These are phyloP conservation scores for Penicillium daleae DNA, from an alignment of 495 filamentous ascomycete genomes.

Conservation along the genomic window DNA sequence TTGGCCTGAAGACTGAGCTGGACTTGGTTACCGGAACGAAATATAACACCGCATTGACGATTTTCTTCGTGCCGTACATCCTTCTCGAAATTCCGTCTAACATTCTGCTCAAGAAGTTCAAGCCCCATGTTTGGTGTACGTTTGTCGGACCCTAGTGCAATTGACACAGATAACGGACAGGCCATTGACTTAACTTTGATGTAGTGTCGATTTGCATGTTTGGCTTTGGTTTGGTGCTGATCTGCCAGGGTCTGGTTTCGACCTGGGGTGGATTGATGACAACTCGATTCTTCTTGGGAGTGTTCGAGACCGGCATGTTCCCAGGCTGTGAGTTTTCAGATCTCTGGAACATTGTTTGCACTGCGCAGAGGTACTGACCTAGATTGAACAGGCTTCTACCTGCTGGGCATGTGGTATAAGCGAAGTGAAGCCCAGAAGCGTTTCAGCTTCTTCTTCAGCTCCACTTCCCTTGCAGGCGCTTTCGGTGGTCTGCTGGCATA, in stretches of 20 bases:
- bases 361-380: neutral
- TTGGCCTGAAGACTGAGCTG: slow-evolving; percentile 67
- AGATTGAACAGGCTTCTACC: slow-evolving; percentile 64
- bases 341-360: neutral
- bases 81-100: slow-evolving; percentile 89
- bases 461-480: slow-evolving; percentile 80
- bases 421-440: slow-evolving; percentile 84
- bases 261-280: slow-evolving; percentile 80
- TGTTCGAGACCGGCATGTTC: slow-evolving; percentile 88
- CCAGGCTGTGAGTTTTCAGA: slow-evolving; percentile 56
- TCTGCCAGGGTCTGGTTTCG: slow-evolving; percentile 77
- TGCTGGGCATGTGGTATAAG: slow-evolving; percentile 88
- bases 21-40: slow-evolving; percentile 56
- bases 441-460: slow-evolving; percentile 87
- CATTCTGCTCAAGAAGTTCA: slow-evolving; percentile 78
- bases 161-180: neutral
- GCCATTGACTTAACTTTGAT: slow-evolving; percentile 1
- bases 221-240: slow-evolving; percentile 74
- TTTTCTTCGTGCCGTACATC: slow-evolving; percentile 94
- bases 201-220: slow-evolving; percentile 77
- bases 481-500: slow-evolving; percentile 84
- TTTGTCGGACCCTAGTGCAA: slow-evolving; percentile 5
- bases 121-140: slow-evolving; percentile 77
- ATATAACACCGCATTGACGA: slow-evolving; percentile 79
- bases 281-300: slow-evolving; percentile 83